Percentiles rank a stretch among this genome's conserved stretches.
These are phyloP conservation scores for Aspergillus fumigatus DNA, from an alignment of 2,329 filamentous ascomycete genomes.

Conservation along the genomic window DNA sequence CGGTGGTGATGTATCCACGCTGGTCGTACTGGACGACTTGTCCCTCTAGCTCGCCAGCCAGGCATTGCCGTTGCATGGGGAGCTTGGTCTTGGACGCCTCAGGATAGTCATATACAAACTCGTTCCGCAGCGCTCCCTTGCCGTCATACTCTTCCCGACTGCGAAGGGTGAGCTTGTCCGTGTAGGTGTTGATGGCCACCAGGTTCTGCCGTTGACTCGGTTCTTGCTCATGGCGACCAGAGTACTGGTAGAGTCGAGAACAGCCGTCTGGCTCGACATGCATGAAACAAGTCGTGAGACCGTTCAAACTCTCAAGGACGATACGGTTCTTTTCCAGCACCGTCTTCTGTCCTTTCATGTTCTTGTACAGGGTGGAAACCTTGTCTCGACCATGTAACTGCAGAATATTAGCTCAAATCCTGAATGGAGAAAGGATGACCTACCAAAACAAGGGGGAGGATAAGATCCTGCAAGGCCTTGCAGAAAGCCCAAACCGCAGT, in stretches of 20 bases:
- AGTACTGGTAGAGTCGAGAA: slow-evolving; percentile 40
- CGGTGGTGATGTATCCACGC: slow-evolving; percentile 51
- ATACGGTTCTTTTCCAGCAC: slow-evolving; percentile 44
- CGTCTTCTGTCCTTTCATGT: slow-evolving; percentile 47
- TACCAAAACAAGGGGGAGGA: slow-evolving; percentile 5
- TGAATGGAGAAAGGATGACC: slow-evolving; percentile 43
- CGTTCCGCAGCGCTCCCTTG: slow-evolving; percentile 33
- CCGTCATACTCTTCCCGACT: slow-evolving; percentile 43
- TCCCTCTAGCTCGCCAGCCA: slow-evolving; percentile 42
- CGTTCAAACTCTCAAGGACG: slow-evolving; percentile 45
- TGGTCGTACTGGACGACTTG: slow-evolving; percentile 51
- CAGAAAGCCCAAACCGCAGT: slow-evolving; percentile 48
- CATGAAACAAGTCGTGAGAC: slow-evolving; percentile 48
- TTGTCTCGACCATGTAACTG: slow-evolving; percentile 44
- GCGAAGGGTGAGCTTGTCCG: slow-evolving; percentile 42
- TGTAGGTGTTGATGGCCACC: slow-evolving; percentile 46
- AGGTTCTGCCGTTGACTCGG: slow-evolving; percentile 29
- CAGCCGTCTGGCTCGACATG: slow-evolving; percentile 33
- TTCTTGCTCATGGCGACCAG: slow-evolving; percentile 38
- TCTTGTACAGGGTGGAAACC: slow-evolving; percentile 45
- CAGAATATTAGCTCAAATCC: background rate
- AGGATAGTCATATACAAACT: slow-evolving; percentile 47
- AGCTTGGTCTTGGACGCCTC: slow-evolving; percentile 30
- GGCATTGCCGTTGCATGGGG: slow-evolving; percentile 45
- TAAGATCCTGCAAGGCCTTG: slow-evolving; percentile 40